phyloP scores from a whole-genome alignment of 2,329 filamentous ascomycete species.

The Zalaria obscura region DNA sequence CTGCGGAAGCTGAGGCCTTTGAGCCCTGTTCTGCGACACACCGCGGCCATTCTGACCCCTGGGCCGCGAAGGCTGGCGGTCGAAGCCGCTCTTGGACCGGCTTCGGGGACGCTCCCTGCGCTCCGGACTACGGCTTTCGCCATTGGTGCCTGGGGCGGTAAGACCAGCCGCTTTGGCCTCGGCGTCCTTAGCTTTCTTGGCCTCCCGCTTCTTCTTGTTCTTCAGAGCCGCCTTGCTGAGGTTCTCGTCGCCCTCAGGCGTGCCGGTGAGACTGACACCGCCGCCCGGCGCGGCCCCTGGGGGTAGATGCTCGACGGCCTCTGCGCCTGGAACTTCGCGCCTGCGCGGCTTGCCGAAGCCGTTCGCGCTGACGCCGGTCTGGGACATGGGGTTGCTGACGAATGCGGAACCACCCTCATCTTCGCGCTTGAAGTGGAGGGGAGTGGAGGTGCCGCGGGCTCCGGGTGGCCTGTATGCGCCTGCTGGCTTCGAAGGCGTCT shows the following conservation, averaged over 20 bases:
- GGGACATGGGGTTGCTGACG: constrained; percentile 61
- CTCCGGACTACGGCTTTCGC: constrained; percentile 15
- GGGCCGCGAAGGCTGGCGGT: constrained; percentile 12
- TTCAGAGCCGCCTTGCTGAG: constrained; percentile 76
- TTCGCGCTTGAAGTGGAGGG: constrained; percentile 91
- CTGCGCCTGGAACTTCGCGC: constrained; percentile 76
- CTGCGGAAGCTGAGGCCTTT: constrained; percentile 2
- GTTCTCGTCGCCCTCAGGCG: constrained; percentile 54
- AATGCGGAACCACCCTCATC: constrained; percentile 91
- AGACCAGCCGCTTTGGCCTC: constrained; percentile 44
- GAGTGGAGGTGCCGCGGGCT: constrained; percentile 75
- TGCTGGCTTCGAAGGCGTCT: constrained; percentile 93
- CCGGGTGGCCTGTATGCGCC: constrained; percentile 93
- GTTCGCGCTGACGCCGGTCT: constrained; percentile 48
- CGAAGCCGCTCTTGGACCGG: constrained; percentile 15
- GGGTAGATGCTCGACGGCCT: constrained; percentile 48
- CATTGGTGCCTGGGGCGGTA: constrained; percentile 30
- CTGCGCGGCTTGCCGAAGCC: constrained; percentile 66
- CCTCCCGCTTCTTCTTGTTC: constrained; percentile 97
- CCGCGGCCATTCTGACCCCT: constrained; percentile 9
- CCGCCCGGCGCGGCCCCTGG: constrained; percentile 57
- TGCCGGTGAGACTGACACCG: constrained; percentile 48
- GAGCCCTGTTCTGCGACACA: not conserved
- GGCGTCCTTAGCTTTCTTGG: constrained; percentile 77
- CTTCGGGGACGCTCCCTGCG: constrained; percentile 16